These are phyloP conservation scores for Trypanosoma cruzi DNA, from an alignment of 208 protist species.

Conservation along the genomic window DNA sequence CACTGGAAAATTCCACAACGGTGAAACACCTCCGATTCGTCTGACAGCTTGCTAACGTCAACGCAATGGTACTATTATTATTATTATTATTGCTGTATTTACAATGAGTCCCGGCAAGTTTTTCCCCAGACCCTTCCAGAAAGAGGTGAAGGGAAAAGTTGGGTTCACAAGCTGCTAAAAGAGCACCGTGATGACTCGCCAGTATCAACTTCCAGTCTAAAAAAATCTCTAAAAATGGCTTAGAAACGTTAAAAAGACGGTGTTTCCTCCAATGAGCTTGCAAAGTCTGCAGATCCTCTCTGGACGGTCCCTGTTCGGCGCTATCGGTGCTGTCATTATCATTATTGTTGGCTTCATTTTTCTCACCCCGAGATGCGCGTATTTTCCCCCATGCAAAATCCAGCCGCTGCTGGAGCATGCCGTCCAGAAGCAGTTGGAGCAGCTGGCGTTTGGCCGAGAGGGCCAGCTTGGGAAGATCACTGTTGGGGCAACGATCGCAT, in stretches of 20 bases:
- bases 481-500: conserved; percentile 28
- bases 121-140: background rate
- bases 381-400: conserved; percentile 63
- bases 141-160: conserved; percentile 28
- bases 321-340: background rate
- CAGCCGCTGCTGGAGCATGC: conserved; percentile 67
- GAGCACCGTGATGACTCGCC: background rate
- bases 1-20: conserved; percentile 14
- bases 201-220: conserved; percentile 20
- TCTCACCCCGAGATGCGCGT: background rate
- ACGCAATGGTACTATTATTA: background rate
- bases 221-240: conserved; percentile 12
- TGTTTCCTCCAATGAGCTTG: conserved; percentile 9
- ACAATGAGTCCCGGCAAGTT: background rate
- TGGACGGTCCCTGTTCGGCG: background rate
- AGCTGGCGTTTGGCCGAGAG: conserved; percentile 51
- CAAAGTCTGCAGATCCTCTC: conserved; percentile 16
- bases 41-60: conserved; percentile 4
- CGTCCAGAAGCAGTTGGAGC: conserved; percentile 67
- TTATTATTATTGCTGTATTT: background rate
- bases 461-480: conserved; percentile 46
- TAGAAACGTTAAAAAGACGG: conserved; percentile 7
- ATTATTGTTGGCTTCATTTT: background rate
- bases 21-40: background rate
- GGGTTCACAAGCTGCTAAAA: conserved; percentile 2